A percentile compares a stretch with the other conserved stretches of the same genome.
Evolutionary conservation across 805 yeast genomes (phyloP).

Genomic region (Lipomyces orientalis): DNA sequence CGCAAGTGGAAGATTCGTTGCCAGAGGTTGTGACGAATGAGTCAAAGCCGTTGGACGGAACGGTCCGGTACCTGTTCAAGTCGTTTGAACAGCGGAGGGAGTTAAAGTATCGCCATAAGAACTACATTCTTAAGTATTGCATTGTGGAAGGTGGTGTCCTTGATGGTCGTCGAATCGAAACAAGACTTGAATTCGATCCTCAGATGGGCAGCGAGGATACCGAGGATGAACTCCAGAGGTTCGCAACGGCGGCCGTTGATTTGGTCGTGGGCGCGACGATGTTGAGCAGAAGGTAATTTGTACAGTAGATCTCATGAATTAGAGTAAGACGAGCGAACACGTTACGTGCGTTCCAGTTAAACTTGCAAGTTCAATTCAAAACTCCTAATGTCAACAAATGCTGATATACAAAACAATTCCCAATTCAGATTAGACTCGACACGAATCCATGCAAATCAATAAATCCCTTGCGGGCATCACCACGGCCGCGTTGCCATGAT

Average conservation of each 20-base stretch:
- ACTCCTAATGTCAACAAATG: background rate
- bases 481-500: conserved; percentile 35
- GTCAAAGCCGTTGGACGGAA: conserved; percentile 1
- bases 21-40: background rate
- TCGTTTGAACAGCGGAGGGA: conserved; percentile 28
- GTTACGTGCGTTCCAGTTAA: background rate
- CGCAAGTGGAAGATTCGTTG: background rate
- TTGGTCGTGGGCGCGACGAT: conserved; percentile 25
- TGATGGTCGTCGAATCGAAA: conserved; percentile 32
- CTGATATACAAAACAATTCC: background rate
- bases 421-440: background rate
- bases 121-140: conserved; percentile 20
- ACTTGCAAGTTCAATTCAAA: background rate
- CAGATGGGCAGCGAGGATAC: background rate
- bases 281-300: conserved; percentile 14
- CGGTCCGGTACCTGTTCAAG: conserved; percentile 21
- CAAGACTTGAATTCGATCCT: conserved; percentile 7
- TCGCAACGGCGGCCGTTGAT: conserved; percentile 24
- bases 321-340: background rate
- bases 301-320: background rate
- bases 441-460: conserved; percentile 15
- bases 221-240: conserved; percentile 12
- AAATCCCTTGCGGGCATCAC: conserved; percentile 33
- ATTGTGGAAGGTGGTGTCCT: conserved; percentile 30
- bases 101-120: conserved; percentile 20